Evolutionary conservation across 2,329 filamentous ascomycete species (phyloP), one percentile per base, ranked within the genome.

Genomic region (Aspergillus niger): DNA sequence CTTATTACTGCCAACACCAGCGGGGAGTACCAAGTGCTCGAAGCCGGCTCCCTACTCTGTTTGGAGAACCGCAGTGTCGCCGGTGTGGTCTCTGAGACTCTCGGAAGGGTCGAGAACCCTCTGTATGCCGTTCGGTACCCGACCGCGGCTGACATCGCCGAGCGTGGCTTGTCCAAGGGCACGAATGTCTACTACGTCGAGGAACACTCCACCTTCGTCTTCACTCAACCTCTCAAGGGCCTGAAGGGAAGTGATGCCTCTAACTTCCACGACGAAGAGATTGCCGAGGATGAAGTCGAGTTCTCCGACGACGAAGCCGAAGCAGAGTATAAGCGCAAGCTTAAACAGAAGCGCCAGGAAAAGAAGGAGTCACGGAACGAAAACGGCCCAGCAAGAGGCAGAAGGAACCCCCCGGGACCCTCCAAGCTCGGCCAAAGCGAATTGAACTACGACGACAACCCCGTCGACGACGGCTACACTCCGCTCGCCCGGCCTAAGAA

Each of bases 271-370:
- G 95, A 98, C 67, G 95, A 99, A 75, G 94, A 98, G 78, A 85
- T 92, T 7, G 87, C 80, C 15, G 89, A 90, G 32, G 91, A 96
- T 39, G 94, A 98, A 73, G 85, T 92, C 68, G 95, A 98, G 72
- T 98, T 98, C 74, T 97, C 94, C 0, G 95, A 99, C 67, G 95
- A 99, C 70, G 95, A 99, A 77, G 90, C 91, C 67, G 95, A 99
- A 76, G 89, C 90, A 7, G 91, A 92, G 68, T 87, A 92, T 73
- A 96, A 90, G 79, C 81, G 85, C 59, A 83, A 84, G 61, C 69
- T 86, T 55, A 92, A 92, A 77, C 83, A 87, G 64, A 89, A 89
- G 76, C 86, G 84, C 69, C 79, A 81, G 61, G 81, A 80, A 57
- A 85, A 82, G 70, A 81, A 80, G 70, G 80, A 79, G 62, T 79